A percentile compares a stretch with the other conserved stretches of the same genome.
phyloP scores from a whole-genome alignment of 2,329 filamentous ascomycete genomes.

The Metarhizium rileyi region DNA sequence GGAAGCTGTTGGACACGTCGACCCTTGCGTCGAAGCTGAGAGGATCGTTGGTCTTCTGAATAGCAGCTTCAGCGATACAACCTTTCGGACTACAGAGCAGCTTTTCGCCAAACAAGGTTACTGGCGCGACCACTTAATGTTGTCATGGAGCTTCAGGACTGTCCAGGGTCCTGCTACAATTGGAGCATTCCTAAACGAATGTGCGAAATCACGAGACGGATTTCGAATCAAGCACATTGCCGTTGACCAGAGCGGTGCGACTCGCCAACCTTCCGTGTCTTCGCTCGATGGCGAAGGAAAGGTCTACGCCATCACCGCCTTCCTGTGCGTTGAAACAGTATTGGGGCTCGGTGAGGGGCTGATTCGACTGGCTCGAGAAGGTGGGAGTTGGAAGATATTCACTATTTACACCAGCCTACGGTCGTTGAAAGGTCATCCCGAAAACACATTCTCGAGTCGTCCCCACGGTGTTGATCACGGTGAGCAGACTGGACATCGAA shows the following conservation, averaged over 20 bases:
- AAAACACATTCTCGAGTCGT: conserved; percentile 35
- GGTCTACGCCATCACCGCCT: conserved; percentile 45
- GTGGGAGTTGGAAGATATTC: conserved; percentile 48
- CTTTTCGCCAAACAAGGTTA: conserved; percentile 38
- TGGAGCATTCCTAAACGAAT: conserved; percentile 25
- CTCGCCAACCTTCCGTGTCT: conserved; percentile 31
- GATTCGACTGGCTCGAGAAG: conserved; percentile 36
- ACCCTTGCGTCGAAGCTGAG: conserved; percentile 28
- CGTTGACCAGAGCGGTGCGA: conserved; percentile 34
- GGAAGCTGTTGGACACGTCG: conserved; percentile 16
- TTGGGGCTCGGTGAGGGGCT: conserved; percentile 48
- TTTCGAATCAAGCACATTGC: conserved; percentile 33
- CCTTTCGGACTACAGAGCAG: conserved; percentile 22
- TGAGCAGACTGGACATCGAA: conserved; percentile 38
- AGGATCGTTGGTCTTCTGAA: conserved; percentile 32
- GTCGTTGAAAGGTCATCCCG: conserved; percentile 44
- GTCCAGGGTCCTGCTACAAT: conserved; percentile 34
- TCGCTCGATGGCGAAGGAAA: conserved; percentile 40
- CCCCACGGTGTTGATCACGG: conserved; percentile 49
- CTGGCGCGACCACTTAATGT: conserved; percentile 49
- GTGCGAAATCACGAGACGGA: conserved; percentile 22
- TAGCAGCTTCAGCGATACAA: conserved; percentile 22
- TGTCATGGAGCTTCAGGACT: conserved; percentile 47
- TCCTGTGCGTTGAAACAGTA: conserved; percentile 42
- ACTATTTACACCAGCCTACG: conserved; percentile 52